A percentile compares a stretch with the other conserved stretches of the same genome.
These are phyloP conservation scores for Hanseniaspora meyeri DNA, from an alignment of 805 yeast genomes.

Conservation along the genomic window DNA sequence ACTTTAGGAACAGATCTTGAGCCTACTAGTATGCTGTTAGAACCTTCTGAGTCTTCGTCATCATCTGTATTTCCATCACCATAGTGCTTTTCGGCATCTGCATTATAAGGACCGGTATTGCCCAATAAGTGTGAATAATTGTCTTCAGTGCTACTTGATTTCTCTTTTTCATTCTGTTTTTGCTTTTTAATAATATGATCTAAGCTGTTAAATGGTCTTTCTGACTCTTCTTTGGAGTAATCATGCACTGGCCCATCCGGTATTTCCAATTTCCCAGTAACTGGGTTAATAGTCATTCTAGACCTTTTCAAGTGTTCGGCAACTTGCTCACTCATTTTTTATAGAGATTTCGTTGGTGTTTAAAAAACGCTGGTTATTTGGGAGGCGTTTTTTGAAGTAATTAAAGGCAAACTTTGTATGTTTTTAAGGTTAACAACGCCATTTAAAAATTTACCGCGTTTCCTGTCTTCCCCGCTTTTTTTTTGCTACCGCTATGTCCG, in stretches of 20 bases:
- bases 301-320: not conserved
- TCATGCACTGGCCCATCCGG: not conserved
- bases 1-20: constrained; percentile 7
- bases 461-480: not conserved
- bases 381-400: no score
- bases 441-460: not conserved
- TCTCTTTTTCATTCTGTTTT: not conserved
- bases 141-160: not conserved
- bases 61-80: not conserved
- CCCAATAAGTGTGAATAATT: not conserved
- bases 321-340: not conserved
- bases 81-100: not conserved
- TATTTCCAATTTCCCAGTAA: constrained; percentile 1
- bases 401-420: no score
- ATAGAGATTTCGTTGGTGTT: not conserved
- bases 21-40: constrained; percentile 3
- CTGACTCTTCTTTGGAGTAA: not conserved
- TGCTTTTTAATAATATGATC: not conserved
- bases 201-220: not conserved
- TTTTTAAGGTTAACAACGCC: not conserved
- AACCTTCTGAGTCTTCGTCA: not conserved
- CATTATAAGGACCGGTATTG: not conserved
- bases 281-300: constrained; percentile 4
- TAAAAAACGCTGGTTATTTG: no score
- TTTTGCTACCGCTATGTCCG: not conserved